Evolutionary conservation across 1,139 yeast species (phyloP).

Genomic region (Entelexis sorbosivorans): DNA sequence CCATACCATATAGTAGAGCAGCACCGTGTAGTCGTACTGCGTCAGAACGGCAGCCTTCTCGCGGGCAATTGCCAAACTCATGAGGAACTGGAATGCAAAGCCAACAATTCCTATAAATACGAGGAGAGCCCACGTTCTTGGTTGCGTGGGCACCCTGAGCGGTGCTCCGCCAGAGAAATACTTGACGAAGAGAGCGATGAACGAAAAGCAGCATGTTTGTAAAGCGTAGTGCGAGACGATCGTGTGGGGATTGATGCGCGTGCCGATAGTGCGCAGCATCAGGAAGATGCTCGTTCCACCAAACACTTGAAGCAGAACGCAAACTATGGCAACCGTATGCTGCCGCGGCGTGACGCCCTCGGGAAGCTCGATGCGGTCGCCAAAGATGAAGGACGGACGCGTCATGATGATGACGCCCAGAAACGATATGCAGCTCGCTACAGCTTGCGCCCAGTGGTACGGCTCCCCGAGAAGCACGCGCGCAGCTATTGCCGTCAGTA

Average conservation of each 20-base stretch:
- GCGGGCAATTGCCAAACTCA: slow-evolving; percentile 10
- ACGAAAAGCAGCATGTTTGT: slow-evolving; percentile 10
- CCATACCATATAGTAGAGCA: slow-evolving; percentile 9
- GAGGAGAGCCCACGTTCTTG: slow-evolving; percentile 4
- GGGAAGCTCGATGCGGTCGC: slow-evolving; percentile 1
- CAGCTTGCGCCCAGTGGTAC: slow-evolving; percentile 14
- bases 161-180: background rate
- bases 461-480: slow-evolving; percentile 11
- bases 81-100: slow-evolving; percentile 12
- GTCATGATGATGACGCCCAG: slow-evolving; percentile 15
- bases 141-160: background rate
- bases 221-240: slow-evolving; percentile 11
- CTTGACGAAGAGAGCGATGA: background rate
- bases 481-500: slow-evolving; percentile 13
- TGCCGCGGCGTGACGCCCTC: slow-evolving; percentile 5
- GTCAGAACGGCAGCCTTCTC: slow-evolving; percentile 12
- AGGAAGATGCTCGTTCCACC: slow-evolving; percentile 8
- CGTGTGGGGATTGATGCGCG: slow-evolving; percentile 6
- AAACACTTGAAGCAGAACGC: slow-evolving; percentile 6
- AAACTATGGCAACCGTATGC: slow-evolving; percentile 1
- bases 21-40: slow-evolving; percentile 14
- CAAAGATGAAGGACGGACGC: slow-evolving; percentile 15
- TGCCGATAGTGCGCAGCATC: slow-evolving; percentile 12
- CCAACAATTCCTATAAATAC: slow-evolving; percentile 6
- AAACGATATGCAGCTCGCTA: slow-evolving; percentile 12